Evolutionary conservation across 2,329 filamentous ascomycete species (phyloP).

Genomic region (Amylocarpus encephaloides): DNA sequence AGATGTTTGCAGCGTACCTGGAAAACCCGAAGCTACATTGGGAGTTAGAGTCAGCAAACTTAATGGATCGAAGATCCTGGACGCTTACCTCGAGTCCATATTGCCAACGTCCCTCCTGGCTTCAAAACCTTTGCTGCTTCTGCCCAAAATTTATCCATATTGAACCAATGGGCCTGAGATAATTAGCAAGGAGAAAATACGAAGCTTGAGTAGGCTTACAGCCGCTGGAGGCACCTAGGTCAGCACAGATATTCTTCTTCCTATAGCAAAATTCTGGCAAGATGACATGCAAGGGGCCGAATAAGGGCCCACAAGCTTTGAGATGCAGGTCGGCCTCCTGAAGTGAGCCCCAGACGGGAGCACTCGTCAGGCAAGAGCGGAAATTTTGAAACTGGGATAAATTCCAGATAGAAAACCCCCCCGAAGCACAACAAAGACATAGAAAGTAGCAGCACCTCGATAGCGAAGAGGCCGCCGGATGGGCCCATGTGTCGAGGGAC

Average conservation of each 20-base stretch:
- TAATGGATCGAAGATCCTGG: background rate
- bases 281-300: conserved; percentile 16
- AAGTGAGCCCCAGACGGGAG: no score
- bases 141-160: conserved; percentile 40
- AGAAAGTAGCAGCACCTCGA: no score
- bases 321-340: no score
- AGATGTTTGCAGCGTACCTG: conserved; percentile 10
- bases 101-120: conserved; percentile 42
- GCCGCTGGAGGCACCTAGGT: background rate
- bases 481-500: conserved; percentile 3
- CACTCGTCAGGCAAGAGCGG: no score
- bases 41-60: background rate
- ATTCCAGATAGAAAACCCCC: no score
- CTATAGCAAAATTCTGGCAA: background rate
- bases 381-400: no score
- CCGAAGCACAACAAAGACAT: no score
- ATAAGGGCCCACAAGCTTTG: background rate
- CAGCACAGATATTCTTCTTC: background rate
- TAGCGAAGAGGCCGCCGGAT: background rate
- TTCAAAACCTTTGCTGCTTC: conserved; percentile 39
- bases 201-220: background rate
- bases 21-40: conserved; percentile 15
- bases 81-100: conserved; percentile 35
- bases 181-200: background rate
- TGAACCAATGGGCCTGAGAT: conserved; percentile 43